phyloP scores from a whole-genome alignment of 441 rosid species.

The Erodium texanum region DNA sequence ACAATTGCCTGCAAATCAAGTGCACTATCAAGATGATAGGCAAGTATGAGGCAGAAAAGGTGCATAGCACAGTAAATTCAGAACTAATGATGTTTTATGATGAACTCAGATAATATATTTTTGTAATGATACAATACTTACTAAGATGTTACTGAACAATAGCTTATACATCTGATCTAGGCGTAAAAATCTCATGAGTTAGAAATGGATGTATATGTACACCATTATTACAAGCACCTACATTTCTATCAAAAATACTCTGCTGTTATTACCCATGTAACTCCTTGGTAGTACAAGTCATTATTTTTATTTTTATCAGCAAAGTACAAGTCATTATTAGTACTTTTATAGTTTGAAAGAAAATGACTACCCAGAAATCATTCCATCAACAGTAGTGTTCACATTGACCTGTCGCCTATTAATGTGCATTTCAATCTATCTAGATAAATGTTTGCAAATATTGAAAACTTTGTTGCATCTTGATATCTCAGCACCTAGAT shows the following conservation, averaged over 20 bases:
- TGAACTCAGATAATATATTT: background rate
- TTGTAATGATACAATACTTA: background rate
- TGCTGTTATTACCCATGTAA: background rate
- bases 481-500: slow-evolving; percentile 8
- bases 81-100: slow-evolving; percentile 1
- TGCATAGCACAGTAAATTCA: slow-evolving; percentile 3
- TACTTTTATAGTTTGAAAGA: background rate
- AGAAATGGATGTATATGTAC: background rate
- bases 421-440: slow-evolving; percentile 4
- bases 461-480: background rate
- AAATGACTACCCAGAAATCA: background rate
- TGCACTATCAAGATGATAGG: slow-evolving; percentile 8
- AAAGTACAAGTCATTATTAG: background rate
- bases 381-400: background rate
- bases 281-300: too few species aligned
- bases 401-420: background rate
- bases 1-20: slow-evolving; percentile 68
- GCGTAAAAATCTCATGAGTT: background rate
- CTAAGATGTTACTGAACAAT: background rate
- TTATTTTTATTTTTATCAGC: too few species aligned
- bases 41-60: background rate
- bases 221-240: background rate
- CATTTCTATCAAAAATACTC: background rate
- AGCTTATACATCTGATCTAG: background rate
- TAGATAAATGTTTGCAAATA: background rate